phyloP scores from a whole-genome alignment of 495 filamentous ascomycete genomes.

The Penicillium soppii region DNA sequence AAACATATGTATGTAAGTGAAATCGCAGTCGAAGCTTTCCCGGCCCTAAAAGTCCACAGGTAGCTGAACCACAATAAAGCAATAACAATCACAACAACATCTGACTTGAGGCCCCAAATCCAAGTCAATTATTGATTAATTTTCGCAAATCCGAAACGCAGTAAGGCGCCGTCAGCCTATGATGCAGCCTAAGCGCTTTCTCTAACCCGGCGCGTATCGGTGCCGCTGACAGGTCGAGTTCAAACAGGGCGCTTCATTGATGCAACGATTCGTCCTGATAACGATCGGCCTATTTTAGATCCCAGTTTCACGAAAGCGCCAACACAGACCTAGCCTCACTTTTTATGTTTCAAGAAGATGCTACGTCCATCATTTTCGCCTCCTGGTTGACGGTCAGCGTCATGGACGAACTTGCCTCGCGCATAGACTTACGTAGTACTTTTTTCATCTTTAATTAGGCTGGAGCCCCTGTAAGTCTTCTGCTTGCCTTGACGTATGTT shows the following conservation, averaged over 20 bases:
- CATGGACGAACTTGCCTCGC: conserved; percentile 17
- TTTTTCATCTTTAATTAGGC: conserved; percentile 20
- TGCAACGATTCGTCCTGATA: conserved; percentile 8
- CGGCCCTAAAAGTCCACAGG: background rate
- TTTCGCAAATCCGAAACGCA: conserved; percentile 15
- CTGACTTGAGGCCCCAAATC: background rate
- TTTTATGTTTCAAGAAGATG: conserved; percentile 26
- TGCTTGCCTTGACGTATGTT: conserved; percentile 8
- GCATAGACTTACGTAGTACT: conserved; percentile 15
- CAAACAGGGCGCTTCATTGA: conserved; percentile 23
- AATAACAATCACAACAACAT: background rate
- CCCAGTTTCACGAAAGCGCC: conserved; percentile 41
- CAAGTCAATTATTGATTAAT: background rate
- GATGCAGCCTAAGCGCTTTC: conserved; percentile 24
- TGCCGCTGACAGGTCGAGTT: conserved; percentile 15
- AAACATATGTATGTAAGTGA: too few species aligned
- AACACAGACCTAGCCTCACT: conserved; percentile 23
- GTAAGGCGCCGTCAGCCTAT: background rate
- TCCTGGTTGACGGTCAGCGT: conserved; percentile 7
- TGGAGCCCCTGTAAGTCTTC: background rate
- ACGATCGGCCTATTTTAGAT: conserved; percentile 2
- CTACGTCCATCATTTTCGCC: conserved; percentile 6
- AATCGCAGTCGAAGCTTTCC: background rate
- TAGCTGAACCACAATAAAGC: background rate
- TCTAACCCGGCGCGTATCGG: conserved; percentile 39